phyloP scores from a whole-genome alignment of 169 alveolate species.

The Cryptosporidium muris region DNA sequence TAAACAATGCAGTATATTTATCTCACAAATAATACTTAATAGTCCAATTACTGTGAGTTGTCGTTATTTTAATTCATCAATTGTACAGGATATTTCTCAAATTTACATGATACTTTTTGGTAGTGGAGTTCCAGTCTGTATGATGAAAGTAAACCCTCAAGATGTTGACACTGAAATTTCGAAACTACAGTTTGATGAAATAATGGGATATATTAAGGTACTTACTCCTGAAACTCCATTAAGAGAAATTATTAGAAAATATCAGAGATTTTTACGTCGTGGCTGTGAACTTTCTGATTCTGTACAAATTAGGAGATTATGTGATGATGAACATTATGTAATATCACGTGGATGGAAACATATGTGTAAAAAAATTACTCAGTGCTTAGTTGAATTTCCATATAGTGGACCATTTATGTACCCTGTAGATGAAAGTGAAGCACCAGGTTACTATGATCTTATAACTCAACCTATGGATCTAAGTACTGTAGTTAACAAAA shows the following conservation, averaged over 20 bases:
- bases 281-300: conserved; percentile 53
- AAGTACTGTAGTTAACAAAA: conserved; percentile 35
- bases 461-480: conserved; percentile 47
- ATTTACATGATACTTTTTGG: conserved; percentile 50
- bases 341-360: conserved; percentile 69
- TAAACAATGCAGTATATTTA: conserved; percentile 49
- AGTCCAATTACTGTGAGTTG: conserved; percentile 55
- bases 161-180: neutral
- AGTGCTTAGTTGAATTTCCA: conserved; percentile 62
- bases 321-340: conserved; percentile 56
- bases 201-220: conserved; percentile 15
- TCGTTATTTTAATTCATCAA: conserved; percentile 18
- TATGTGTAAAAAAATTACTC: conserved; percentile 69
- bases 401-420: conserved; percentile 66
- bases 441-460: conserved; percentile 58
- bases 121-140: conserved; percentile 62
- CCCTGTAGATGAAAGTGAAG: conserved; percentile 69
- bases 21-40: conserved; percentile 53
- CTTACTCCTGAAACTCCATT: conserved; percentile 37
- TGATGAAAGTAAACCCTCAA: neutral
- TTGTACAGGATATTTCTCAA: conserved; percentile 26
- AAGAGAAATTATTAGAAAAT: conserved; percentile 15
- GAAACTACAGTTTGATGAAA: neutral
- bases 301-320: conserved; percentile 36
- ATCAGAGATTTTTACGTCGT: conserved; percentile 23